Conservation (phyloP, 768 basidiomycete species). For the Rhizopogon rudus region DNA sequence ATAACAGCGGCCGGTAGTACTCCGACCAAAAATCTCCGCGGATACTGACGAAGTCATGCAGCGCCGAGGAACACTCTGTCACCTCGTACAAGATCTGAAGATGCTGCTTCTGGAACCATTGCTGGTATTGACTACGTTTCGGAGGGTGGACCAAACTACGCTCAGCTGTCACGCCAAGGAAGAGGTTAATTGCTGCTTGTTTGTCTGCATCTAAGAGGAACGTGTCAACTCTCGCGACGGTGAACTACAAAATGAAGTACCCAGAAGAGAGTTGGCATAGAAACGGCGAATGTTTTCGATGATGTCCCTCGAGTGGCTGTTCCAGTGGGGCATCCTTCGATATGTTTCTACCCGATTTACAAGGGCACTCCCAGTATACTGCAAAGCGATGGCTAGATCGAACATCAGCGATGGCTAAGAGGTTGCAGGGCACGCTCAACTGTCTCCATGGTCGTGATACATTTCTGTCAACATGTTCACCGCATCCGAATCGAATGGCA, state of each 20-base stretch:
- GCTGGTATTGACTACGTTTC: constrained; percentile 68
- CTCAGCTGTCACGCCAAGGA: constrained; percentile 67
- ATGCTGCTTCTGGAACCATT: constrained; percentile 79
- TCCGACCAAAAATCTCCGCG: constrained; percentile 82
- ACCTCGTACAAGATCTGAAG: constrained; percentile 64
- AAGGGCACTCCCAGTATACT: constrained; percentile 94
- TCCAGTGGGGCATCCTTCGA: constrained; percentile 94
- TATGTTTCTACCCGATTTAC: constrained; percentile 97
- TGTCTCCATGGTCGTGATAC: constrained; percentile 97
- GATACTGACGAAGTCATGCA: constrained; percentile 54
- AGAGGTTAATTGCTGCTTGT: constrained; percentile 96
- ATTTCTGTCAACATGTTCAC: constrained; percentile 97
- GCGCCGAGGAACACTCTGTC: constrained; percentile 56
- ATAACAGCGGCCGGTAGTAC: constrained; percentile 81
- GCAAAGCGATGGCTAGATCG: constrained; percentile 76
- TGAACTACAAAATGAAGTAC: constrained; percentile 29
- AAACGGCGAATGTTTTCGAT: constrained; percentile 93
- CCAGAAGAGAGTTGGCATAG: constrained; percentile 90
- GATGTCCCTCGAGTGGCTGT: constrained; percentile 93
- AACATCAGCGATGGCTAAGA: constrained; percentile 1
- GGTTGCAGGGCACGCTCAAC: constrained; percentile 38
- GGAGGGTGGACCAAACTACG: constrained; percentile 43
- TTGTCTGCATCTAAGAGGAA: constrained; percentile 80
- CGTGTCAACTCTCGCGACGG: constrained; percentile 1
- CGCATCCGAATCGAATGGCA: constrained; percentile 90